These are phyloP conservation scores for Calophaca sinica DNA, from an alignment of 306 rosid genomes.

Conservation along the genomic window DNA sequence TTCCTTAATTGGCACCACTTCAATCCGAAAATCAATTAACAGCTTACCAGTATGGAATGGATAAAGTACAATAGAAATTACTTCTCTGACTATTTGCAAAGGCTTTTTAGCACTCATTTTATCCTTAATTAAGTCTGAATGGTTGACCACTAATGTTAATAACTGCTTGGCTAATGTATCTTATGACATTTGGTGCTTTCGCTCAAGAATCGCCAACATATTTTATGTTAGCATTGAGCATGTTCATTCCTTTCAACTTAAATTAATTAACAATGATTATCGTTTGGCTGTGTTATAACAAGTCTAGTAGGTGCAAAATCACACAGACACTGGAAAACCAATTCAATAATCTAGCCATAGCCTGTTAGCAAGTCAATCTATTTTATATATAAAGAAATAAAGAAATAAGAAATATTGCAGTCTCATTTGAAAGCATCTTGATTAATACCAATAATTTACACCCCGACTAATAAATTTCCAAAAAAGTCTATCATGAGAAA, in stretches of 20 bases:
- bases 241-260: constrained; percentile 2
- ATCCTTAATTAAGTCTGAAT: too few relatives aligned
- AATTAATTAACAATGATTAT: constrained; percentile 11
- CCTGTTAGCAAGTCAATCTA: not conserved
- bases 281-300: not conserved
- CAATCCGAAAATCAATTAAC: not conserved
- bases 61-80: not conserved
- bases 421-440: not conserved
- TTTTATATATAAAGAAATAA: not conserved
- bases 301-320: not conserved
- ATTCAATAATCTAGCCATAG: not conserved
- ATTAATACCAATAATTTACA: not conserved
- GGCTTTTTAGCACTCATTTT: too few relatives aligned
- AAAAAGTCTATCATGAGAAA: not conserved
- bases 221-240: constrained; percentile 8
- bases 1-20: not conserved
- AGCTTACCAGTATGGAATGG: too few relatives aligned
- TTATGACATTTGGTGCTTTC: not conserved
- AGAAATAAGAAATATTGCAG: not conserved
- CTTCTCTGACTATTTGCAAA: too few relatives aligned
- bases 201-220: not conserved
- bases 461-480: not conserved
- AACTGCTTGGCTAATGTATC: constrained; percentile 1
- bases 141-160: not conserved
- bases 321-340: not conserved